phyloP scores from a whole-genome alignment of 208 protist species.

The Acanthamoeba divionensis region DNA sequence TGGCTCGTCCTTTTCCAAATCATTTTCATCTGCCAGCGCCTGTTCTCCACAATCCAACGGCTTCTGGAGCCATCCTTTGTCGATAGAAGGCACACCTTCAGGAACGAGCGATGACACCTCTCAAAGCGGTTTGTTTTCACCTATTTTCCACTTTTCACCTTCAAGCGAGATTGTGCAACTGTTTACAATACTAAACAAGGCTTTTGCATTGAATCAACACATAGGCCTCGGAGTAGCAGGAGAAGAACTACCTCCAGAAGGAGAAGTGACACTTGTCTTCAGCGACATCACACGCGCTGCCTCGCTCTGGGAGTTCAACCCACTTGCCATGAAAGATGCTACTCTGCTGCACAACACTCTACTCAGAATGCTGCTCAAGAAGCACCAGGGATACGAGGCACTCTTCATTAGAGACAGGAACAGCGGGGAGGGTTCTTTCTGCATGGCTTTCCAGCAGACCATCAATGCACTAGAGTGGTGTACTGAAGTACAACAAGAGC shows the following conservation, averaged over 20 bases:
- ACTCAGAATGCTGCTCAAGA: background rate
- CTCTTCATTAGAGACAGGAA: background rate
- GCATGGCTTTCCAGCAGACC: background rate
- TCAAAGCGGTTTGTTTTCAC: too few relatives aligned
- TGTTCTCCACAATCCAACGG: too few relatives aligned
- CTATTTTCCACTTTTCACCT: too few relatives aligned
- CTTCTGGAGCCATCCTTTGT: too few relatives aligned
- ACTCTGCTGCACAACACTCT: background rate
- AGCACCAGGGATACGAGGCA: constrained; percentile 7
- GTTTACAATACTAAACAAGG: too few relatives aligned
- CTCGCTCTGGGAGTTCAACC: constrained; percentile 8
- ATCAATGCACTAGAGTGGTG: background rate
- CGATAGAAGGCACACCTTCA: too few relatives aligned
- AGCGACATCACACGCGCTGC: background rate
- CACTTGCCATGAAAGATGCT: background rate
- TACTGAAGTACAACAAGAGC: background rate
- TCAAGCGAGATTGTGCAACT: too few relatives aligned
- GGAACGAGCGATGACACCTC: too few relatives aligned
- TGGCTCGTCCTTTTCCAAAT: too few relatives aligned
- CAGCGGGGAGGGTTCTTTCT: constrained; percentile 14
- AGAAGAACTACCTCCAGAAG: background rate
- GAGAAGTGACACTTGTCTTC: constrained; percentile 15
- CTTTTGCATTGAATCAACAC: too few relatives aligned
- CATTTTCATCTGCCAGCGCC: too few relatives aligned
- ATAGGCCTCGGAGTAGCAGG: too few relatives aligned